phyloP scores from a whole-genome alignment of 345 rosid species.

The Lepidium africanum region DNA sequence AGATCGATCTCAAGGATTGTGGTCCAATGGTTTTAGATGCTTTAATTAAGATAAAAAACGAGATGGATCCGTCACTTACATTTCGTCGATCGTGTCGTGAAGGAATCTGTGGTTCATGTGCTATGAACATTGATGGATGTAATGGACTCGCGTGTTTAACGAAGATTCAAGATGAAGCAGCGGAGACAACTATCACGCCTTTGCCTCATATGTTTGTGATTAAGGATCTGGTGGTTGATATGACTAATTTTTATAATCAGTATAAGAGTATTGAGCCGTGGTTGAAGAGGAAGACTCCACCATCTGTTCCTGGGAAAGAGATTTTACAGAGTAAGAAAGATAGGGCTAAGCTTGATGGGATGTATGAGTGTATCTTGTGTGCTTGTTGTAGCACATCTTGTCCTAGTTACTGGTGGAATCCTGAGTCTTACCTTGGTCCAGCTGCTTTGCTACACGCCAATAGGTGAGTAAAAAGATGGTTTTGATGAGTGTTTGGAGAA shows the following conservation, averaged over 20 bases:
- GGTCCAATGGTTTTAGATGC: conserved; percentile 99
- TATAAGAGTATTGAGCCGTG: conserved; percentile 99
- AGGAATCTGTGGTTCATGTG: conserved; percentile 96
- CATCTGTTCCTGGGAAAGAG: conserved; percentile 68
- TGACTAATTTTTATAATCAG: conserved; percentile 97
- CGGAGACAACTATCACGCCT: conserved; percentile 58
- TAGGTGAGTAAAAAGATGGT: conserved; percentile 33
- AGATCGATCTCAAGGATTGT: conserved; percentile 80
- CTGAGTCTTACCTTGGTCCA: conserved; percentile 90
- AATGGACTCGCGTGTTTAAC: conserved; percentile 92
- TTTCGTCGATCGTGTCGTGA: conserved; percentile 97
- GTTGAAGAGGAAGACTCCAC: conserved; percentile 89
- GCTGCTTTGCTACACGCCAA: conserved; percentile 96
- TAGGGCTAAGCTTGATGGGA: conserved; percentile 91
- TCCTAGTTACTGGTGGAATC: conserved; percentile 99
- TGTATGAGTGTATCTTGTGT: conserved; percentile 95
- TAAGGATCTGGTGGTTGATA: conserved; percentile 93
- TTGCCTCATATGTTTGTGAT: conserved; percentile 96
- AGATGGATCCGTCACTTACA: conserved; percentile 87
- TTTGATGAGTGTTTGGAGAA: not conserved
- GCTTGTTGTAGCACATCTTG: conserved; percentile 97
- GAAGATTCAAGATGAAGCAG: conserved; percentile 43
- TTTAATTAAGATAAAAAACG: conserved; percentile 93
- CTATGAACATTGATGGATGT: conserved; percentile 98
- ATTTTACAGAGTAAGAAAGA: conserved; percentile 88